A percentile compares a stretch with the other conserved stretches of the same genome.
These are phyloP conservation scores for Trichoderma virens DNA, from an alignment of 495 filamentous ascomycete species.

Conservation along the genomic window DNA sequence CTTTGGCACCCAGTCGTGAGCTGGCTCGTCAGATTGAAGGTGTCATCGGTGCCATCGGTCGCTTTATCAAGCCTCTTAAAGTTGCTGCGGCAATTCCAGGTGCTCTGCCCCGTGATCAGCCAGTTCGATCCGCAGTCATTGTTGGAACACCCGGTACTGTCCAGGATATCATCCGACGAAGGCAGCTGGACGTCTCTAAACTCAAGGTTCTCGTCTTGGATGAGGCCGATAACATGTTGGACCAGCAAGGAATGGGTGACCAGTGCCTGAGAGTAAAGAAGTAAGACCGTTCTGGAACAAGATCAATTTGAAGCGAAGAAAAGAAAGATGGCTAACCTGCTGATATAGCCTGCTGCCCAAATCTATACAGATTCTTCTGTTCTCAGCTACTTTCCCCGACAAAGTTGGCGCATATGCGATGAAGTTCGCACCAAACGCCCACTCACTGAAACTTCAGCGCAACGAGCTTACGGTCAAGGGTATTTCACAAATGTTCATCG, in stretches of 20 bases:
- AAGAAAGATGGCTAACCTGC: conserved; percentile 17
- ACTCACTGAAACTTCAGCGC: conserved; percentile 78
- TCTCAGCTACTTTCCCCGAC: conserved; percentile 92
- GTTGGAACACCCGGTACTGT: conserved; percentile 94
- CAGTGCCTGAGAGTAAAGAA: conserved; percentile 83
- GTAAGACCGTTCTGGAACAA: conserved; percentile 40
- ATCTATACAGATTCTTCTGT: conserved; percentile 75
- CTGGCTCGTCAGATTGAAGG: conserved; percentile 88
- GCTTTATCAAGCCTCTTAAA: conserved; percentile 63
- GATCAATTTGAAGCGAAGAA: not conserved
- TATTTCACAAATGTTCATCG: conserved; percentile 94
- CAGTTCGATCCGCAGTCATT: conserved; percentile 64
- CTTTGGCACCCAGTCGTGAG: conserved; percentile 89
- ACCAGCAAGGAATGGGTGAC: conserved; percentile 88
- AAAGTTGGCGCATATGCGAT: conserved; percentile 73
- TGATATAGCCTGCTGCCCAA: conserved; percentile 55
- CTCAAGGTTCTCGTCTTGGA: conserved; percentile 79
- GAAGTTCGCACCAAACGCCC: conserved; percentile 73
- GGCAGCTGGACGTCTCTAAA: conserved; percentile 53
- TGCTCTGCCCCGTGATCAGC: conserved; percentile 51
- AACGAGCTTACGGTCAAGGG: conserved; percentile 93
- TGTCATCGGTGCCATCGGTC: conserved; percentile 72
- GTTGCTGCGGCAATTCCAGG: conserved; percentile 76
- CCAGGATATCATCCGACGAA: conserved; percentile 70
- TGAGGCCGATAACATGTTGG: conserved; percentile 93